These are phyloP conservation scores for Globisporangium cederbergense DNA, from an alignment of 352 stramenopile species.

Conservation along the genomic window DNA sequence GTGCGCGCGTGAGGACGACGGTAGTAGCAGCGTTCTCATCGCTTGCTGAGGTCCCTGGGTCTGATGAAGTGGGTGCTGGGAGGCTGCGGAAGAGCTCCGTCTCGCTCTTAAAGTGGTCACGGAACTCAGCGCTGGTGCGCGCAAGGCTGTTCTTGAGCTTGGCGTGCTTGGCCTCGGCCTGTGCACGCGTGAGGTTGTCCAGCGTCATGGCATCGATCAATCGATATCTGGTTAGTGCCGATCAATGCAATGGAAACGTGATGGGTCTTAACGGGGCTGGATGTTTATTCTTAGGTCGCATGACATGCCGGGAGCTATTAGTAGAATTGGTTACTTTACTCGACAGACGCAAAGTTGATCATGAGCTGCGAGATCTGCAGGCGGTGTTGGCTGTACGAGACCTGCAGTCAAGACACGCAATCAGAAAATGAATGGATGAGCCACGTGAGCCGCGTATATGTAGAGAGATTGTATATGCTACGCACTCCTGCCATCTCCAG, in stretches of 20 bases:
- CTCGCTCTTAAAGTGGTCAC: slow-evolving; percentile 40
- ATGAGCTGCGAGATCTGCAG: slow-evolving; percentile 52
- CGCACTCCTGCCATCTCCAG: slow-evolving; percentile 83
- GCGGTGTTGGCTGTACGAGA: slow-evolving; percentile 58
- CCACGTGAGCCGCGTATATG: neutral
- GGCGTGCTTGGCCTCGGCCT: slow-evolving; percentile 52
- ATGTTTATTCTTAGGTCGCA: neutral
- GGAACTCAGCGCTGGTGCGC: slow-evolving; percentile 41
- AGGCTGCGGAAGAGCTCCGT: slow-evolving; percentile 50
- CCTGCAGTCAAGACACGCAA: slow-evolving; percentile 12
- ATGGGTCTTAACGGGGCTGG: too few relatives aligned
- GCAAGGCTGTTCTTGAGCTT: slow-evolving; percentile 58
- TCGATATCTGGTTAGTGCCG: too few relatives aligned
- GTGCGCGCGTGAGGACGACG: neutral
- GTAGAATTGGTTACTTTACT: slow-evolving; percentile 17
- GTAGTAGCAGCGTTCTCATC: neutral
- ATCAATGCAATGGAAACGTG: too few relatives aligned
- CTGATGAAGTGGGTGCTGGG: slow-evolving; percentile 11
- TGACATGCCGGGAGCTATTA: neutral
- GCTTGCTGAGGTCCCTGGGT: neutral
- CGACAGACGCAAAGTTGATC: slow-evolving; percentile 62
- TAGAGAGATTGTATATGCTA: neutral
- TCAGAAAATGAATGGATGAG: neutral
- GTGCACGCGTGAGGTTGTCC: slow-evolving; percentile 52
- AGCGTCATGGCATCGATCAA: slow-evolving; percentile 41